A percentile compares a stretch with the other conserved stretches of the same genome.
Evolutionary conservation across 305 asterid species (phyloP).

Genomic region (Fraxinus floribunda): DNA sequence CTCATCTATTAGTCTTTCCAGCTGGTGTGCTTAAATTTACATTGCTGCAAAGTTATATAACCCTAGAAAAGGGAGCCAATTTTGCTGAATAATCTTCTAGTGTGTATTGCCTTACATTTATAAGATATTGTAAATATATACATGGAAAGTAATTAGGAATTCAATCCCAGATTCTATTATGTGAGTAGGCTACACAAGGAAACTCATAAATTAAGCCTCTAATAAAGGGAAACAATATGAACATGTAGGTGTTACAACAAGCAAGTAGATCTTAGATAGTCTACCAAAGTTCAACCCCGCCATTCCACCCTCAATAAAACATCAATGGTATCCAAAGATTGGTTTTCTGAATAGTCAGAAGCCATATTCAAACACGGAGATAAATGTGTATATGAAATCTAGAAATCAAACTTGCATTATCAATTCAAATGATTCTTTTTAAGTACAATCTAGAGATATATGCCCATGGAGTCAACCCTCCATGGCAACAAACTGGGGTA

Average conservation of each 20-base stretch:
- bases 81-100: too few species aligned
- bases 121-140: too few species aligned
- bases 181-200: too few species aligned
- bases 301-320: background rate
- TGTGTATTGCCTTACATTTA: too few species aligned
- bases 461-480: background rate
- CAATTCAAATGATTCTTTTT: too few species aligned
- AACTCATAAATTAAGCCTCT: too few species aligned
- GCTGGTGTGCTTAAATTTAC: background rate
- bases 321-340: background rate
- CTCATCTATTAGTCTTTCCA: background rate
- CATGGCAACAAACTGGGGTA: background rate
- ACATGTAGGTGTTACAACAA: background rate
- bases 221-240: background rate
- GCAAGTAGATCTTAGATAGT: background rate
- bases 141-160: too few species aligned
- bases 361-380: background rate
- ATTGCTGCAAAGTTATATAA: background rate
- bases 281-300: background rate
- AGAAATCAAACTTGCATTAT: background rate
- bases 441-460: background rate
- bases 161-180: too few species aligned
- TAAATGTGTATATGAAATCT: background rate
- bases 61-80: background rate
- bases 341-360: background rate